Percentiles rank a stretch among this genome's conserved stretches.
Conservation (phyloP, 176 grass and related monocot genomes). For the Musa itinerans region DNA sequence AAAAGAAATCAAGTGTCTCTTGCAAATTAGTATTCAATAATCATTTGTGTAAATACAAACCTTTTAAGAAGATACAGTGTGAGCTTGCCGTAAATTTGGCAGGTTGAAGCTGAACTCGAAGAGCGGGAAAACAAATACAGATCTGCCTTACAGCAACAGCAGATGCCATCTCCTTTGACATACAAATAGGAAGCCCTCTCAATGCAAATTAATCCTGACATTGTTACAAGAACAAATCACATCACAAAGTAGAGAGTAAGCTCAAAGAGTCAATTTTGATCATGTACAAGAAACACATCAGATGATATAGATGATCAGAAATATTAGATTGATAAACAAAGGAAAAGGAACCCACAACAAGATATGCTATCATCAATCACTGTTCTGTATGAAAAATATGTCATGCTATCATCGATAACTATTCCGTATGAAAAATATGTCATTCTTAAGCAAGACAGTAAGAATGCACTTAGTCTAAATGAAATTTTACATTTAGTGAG, state of each 20-base stretch:
- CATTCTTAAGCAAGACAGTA: no score
- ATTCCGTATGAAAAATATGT: no score
- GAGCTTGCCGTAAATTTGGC: not conserved
- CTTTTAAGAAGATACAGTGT: not conserved
- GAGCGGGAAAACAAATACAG: not conserved
- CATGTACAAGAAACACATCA: no score
- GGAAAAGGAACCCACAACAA: no score
- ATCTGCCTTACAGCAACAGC: not conserved
- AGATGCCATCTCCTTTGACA: not conserved
- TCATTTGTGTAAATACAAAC: slow-evolving; percentile 1
- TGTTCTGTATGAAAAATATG: no score
- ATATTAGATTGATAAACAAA: no score
- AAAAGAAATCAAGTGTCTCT: not conserved
- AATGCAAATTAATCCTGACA: slow-evolving; percentile 9
- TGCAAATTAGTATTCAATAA: not conserved
- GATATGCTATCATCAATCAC: no score
- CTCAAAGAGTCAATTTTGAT: no score
- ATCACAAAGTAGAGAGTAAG: not conserved
- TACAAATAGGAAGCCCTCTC: not conserved
- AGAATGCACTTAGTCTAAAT: no score
- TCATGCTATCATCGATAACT: no score
- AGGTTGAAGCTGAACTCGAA: not conserved
- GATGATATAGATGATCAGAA: no score
- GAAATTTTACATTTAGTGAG: no score
- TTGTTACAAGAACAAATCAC: not conserved